Base-by-base conservation (phyloP, 768 basidiomycete species). In the Rhizopogon salebrosus region DNA sequence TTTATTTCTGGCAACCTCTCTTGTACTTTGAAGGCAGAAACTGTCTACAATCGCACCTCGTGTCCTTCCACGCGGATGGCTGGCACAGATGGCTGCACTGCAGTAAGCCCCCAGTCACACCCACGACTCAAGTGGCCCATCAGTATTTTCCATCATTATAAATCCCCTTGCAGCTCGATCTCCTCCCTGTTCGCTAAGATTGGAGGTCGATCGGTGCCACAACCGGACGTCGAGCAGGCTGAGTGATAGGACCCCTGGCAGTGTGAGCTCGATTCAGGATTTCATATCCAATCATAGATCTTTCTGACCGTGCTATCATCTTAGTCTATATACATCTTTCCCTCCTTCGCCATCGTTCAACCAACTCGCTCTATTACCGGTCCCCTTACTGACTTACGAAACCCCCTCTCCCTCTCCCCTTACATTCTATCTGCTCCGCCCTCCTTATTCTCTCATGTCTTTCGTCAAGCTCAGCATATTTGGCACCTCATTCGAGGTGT, bases 391-490 rank as follows among this genome's bases (percentile, higher is more conserved):
- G 9, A 14, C 27, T 31, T 4, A 38, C 34, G 6, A 37, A 24
- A 26, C n/a, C 37, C 29, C 14, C 4, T 41, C 31, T 35, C 41
- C 31, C 22, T 37, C n/a, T 31, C 13, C 26, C 23, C 41, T 35
- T 14, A 36, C 24, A 45, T 34, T 27, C n/a, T 22, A 16, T 8
- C 31, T 7, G 51, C 41, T 53, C 46, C 49, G 45, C 41, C 35
- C 29, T 3, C 41, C 31, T 10, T 22, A 46, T 41, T 53, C 41
- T 52, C 51, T 49, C 50, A 92, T 93, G 91, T 93, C 91, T 50
- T 97, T 97, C 62, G 94, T 98, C 65, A 98, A 98, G 75, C 90
- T 98, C 64, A 90, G 87, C 73, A 98, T 98, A 74, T 98, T 98
- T 63, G 95, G 94, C 42, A 99, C 95, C 57, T 97, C 95, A 51